Evolutionary conservation across 1,284 basidiomycete species (phyloP).

Genomic region (Grifola frondosa): DNA sequence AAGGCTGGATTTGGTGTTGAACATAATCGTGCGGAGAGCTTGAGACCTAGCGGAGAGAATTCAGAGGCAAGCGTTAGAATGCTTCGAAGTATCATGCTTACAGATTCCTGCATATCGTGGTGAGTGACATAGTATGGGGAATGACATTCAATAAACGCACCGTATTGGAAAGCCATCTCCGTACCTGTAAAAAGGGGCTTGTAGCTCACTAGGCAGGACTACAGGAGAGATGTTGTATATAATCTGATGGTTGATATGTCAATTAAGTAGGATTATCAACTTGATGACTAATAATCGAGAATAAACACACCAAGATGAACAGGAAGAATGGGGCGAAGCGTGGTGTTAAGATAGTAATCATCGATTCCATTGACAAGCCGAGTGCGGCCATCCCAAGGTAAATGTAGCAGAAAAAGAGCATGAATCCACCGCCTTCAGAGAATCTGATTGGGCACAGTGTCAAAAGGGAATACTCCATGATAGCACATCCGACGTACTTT

Average conservation of each 20-base stretch:
- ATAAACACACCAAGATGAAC: slow-evolving; percentile 29
- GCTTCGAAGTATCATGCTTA: slow-evolving; percentile 6
- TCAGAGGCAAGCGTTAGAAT: background rate
- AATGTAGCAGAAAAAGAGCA: slow-evolving; percentile 41
- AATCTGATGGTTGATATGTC: slow-evolving; percentile 28
- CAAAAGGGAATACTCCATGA: background rate
- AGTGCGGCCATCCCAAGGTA: slow-evolving; percentile 37
- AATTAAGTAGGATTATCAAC: slow-evolving; percentile 18
- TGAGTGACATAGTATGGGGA: background rate
- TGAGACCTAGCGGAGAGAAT: slow-evolving; percentile 23
- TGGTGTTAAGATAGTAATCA: slow-evolving; percentile 34
- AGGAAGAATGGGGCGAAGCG: slow-evolving; percentile 35
- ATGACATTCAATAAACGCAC: slow-evolving; percentile 24
- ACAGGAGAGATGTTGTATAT: slow-evolving; percentile 45
- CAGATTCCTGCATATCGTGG: slow-evolving; percentile 19
- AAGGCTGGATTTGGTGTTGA: slow-evolving; percentile 46
- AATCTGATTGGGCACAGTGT: slow-evolving; percentile 25
- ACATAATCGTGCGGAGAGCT: slow-evolving; percentile 47
- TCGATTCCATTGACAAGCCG: slow-evolving; percentile 42
- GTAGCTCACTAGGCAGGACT: slow-evolving; percentile 44
- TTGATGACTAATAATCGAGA: background rate
- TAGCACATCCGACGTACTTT: slow-evolving; percentile 36
- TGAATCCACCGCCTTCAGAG: slow-evolving; percentile 43
- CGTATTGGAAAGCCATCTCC: slow-evolving; percentile 46
- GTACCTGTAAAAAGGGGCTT: slow-evolving; percentile 41